phyloP scores from a whole-genome alignment of 768 basidiomycete genomes.

The Auriscalpium microsporum region DNA sequence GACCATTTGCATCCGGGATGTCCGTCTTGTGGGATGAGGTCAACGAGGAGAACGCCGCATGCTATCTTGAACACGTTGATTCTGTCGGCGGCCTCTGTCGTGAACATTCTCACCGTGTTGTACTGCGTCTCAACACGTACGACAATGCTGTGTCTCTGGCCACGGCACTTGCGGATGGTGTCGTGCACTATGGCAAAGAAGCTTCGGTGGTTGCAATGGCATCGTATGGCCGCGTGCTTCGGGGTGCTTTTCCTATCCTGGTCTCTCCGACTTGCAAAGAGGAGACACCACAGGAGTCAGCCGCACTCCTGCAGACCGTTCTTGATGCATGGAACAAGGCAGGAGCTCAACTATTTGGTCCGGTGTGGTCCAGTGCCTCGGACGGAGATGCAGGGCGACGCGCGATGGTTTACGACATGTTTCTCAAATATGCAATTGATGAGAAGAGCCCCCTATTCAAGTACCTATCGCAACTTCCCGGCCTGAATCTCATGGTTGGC shows the following conservation, averaged over 20 bases:
- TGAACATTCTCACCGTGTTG: conserved; percentile 16
- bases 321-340: background rate
- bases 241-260: conserved; percentile 17
- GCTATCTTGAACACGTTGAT: conserved; percentile 20
- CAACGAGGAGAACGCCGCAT: conserved; percentile 15
- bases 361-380: background rate
- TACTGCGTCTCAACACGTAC: background rate
- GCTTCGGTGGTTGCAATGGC: conserved; percentile 21
- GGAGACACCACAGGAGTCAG: background rate
- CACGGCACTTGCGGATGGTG: conserved; percentile 12
- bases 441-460: background rate
- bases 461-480: background rate
- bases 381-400: background rate
- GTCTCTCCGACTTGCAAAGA: background rate
- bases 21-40: conserved; percentile 23
- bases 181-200: conserved; percentile 23
- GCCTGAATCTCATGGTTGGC: background rate
- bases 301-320: background rate
- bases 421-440: background rate
- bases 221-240: conserved; percentile 2
- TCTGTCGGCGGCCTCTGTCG: conserved; percentile 21
- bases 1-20: background rate
- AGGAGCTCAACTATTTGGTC: background rate
- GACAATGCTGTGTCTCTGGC: background rate
- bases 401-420: background rate